Conservation (phyloP, 1,139 yeast species). For the Pichia sp. region DNA sequence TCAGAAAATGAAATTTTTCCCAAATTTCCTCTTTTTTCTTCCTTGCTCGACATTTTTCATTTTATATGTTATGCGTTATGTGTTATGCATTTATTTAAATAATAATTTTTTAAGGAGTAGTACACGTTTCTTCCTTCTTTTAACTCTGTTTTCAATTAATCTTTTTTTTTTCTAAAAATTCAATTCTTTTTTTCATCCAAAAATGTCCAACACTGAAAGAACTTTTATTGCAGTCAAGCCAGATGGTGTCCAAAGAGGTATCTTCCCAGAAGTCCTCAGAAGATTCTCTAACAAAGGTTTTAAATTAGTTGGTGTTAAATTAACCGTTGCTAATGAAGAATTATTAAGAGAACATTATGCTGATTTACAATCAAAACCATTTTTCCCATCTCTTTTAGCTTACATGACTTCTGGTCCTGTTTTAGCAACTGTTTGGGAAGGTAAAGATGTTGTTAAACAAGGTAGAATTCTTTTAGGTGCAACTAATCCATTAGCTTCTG, state of each 20-base stretch:
- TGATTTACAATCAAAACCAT: constrained; percentile 93
- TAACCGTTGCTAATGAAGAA: constrained; percentile 79
- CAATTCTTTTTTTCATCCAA: constrained; percentile 1
- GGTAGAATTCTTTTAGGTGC: constrained; percentile 99
- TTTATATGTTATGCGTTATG: no score
- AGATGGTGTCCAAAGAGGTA: constrained; percentile 99
- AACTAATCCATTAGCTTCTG: constrained; percentile 95
- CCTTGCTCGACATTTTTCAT: no score
- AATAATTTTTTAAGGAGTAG: no score
- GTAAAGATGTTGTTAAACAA: constrained; percentile 98
- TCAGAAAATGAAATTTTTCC: no score
- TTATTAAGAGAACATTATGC: constrained; percentile 91
- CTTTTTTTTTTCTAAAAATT: background rate
- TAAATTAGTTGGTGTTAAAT: constrained; percentile 95
- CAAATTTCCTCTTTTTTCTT: no score
- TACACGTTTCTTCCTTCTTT: no score
- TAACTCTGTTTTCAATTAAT: background rate
- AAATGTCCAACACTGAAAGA: constrained; percentile 58
- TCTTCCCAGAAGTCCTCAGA: constrained; percentile 79
- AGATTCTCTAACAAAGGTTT: constrained; percentile 97
- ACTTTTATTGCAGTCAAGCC: constrained; percentile 99
- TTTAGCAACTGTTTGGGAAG: constrained; percentile 99
- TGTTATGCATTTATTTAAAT: no score
- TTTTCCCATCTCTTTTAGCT: constrained; percentile 91
- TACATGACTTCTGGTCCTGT: constrained; percentile 99